A percentile compares a stretch with the other conserved stretches of the same genome.
Conservation (phyloP, 2,329 filamentous ascomycete species). For the Penicillium crustosum region DNA sequence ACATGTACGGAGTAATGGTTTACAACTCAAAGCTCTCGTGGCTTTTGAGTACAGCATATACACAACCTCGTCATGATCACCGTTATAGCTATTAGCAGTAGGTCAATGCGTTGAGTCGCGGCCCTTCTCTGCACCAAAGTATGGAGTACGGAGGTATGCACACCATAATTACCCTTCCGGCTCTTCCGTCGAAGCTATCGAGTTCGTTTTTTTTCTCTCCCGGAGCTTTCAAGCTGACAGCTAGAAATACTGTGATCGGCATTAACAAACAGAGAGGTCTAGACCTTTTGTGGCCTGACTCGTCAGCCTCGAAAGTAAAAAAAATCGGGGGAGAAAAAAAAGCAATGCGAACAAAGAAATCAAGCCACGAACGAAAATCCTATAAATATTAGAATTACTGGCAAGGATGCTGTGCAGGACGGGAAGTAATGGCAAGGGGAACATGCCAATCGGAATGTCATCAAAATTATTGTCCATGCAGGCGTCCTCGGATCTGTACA, state of each 20-base stretch:
- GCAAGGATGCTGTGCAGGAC: slow-evolving; percentile 10
- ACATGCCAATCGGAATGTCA: slow-evolving; percentile 11
- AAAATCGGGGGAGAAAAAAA: neutral
- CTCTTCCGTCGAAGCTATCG: slow-evolving; percentile 18
- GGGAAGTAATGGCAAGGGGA: slow-evolving; percentile 11
- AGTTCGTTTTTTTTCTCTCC: neutral
- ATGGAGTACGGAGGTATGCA: slow-evolving; percentile 15
- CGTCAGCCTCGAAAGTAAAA: slow-evolving; percentile 3
- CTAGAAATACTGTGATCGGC: slow-evolving; percentile 1
- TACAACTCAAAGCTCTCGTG: neutral
- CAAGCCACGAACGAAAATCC: neutral
- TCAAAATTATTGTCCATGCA: slow-evolving; percentile 8
- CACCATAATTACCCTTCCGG: slow-evolving; percentile 23
- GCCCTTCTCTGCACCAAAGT: slow-evolving; percentile 13
- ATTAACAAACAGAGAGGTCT: slow-evolving; percentile 5
- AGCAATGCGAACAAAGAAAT: slow-evolving; percentile 6
- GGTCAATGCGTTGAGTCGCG: slow-evolving; percentile 24
- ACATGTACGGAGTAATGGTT: neutral
- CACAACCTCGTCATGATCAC: slow-evolving; percentile 20
- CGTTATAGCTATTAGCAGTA: slow-evolving; percentile 16
- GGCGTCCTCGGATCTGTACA: slow-evolving; percentile 6
- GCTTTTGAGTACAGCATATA: slow-evolving; percentile 9
- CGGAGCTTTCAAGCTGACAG: slow-evolving; percentile 18
- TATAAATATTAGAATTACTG: neutral
- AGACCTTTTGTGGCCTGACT: slow-evolving; percentile 7